Evolutionary conservation across 768 basidiomycete genomes (phyloP), one percentile per base, ranked within the genome.

Genomic region (Arthromyces matolae): DNA sequence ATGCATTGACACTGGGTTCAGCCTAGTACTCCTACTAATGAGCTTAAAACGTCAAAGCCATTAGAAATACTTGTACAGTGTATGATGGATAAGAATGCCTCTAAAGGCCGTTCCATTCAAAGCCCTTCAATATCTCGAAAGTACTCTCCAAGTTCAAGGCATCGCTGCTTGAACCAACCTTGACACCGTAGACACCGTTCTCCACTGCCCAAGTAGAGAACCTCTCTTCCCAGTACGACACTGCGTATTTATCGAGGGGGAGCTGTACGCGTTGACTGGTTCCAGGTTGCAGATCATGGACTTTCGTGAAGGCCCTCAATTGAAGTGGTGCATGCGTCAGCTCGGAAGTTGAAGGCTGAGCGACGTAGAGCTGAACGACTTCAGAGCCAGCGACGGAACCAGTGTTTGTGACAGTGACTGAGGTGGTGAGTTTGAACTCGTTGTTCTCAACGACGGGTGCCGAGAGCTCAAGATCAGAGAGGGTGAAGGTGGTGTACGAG

Each of bases 321-420:
- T 80, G 76, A 23, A 47, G 16, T 24, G 47, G 38, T 10, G 39
- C 47, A 53, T 84, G 80, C 10, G 78, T 78, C 37, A 83, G 70
- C 5, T 69, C 58, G 47, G 76, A 71, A 0, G 72, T 71, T 16
- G 63, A 51, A 8, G 73, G 65, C 29, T 71, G 49, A 42, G 71
- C 66, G 37, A 87, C 67, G 66, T 92, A 93, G 47, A 88, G 55
- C 60, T 91, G 88, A 3, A 81, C 78, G 57, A 86, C 72, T 58
- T 91, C 86, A 7, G 80, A 77, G 8, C 88, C 89, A 0, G 68
- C 32, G 23, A 79, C 50, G 5, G 56, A 42, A 3, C 88, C 87
- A 0, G 82, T 84, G 67, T 91, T 91, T 5, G 70, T 77, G 45
- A 89, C 68, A 3, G 68, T 71, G 44, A 84, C 63, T 1, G 72